Base-by-base conservation (phyloP, 768 basidiomycete species). In the Kwoniella sp. region DNA sequence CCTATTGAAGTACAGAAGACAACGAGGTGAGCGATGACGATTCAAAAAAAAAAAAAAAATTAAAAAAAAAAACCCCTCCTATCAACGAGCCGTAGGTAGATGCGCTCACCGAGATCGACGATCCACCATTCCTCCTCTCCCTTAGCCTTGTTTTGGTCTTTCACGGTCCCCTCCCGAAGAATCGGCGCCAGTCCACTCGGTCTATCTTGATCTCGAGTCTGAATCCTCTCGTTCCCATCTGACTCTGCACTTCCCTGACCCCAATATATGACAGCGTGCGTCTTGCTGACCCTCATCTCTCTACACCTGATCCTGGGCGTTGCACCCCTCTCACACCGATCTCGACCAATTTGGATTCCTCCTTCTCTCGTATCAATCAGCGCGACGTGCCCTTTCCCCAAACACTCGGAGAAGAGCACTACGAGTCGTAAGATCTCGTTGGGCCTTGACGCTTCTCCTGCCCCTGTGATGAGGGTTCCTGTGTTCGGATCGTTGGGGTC, bases 201-300 rank as follows among this genome's bases (percentile, higher is more conserved):
- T n/a, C n/a, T n/a, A n/a, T 57, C 60, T 22, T 62, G 52, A 25
- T 66, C 65, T 12, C 29, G 29, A 34, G n/a, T 34, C 34, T 34
- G 34, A 13, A 37, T 37, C 13, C 5, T 37, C 20, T 5, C 34
- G n/a, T n/a, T n/a, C n/a, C n/a, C n/a, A n/a, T n/a, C n/a, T n/a
- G n/a, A n/a, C n/a, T n/a, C n/a, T n/a, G 8, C 55, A n/a, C 61
- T 65, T 5, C 58, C 58, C 51, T 48, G 45, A 23, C 70, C 70
- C 74, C 76, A 77, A 54, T 72, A 75, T 9, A 78, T 52, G 17
- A 73, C 67, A 25, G 77, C 75, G 57, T 80, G 79, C 15, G 73
- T 69, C 62, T 80, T 80, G 59, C 75, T 77, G 17, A 75, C 74
- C 30, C 66, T 71, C 77, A 78, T 76, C 67, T 78, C 76, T 37